Percentiles rank a stretch among this genome's conserved stretches.
Conservation (phyloP, 805 yeast species). For the Torulaspora gathmanii region DNA sequence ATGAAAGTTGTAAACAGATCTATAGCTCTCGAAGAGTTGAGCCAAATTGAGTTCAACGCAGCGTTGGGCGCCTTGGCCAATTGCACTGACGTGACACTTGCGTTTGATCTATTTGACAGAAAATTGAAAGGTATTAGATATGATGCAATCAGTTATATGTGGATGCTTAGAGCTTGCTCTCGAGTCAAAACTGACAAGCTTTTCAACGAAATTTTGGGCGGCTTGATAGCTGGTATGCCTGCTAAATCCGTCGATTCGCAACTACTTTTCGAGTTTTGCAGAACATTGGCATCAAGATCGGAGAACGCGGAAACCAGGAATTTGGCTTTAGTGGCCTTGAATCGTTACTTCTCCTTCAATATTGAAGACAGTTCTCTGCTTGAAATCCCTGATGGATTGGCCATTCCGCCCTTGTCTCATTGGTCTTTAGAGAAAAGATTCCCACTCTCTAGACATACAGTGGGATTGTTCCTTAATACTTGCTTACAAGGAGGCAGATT, state of each 20-base stretch:
- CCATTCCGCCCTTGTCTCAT: slow-evolving; percentile 16
- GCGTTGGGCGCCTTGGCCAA: slow-evolving; percentile 43
- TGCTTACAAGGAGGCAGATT: slow-evolving; percentile 17
- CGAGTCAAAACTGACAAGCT: slow-evolving; percentile 17
- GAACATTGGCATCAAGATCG: slow-evolving; percentile 17
- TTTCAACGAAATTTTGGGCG: slow-evolving; percentile 20
- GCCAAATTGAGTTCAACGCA: slow-evolving; percentile 44
- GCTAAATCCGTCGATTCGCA: slow-evolving; percentile 20
- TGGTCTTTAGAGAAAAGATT: slow-evolving; percentile 18
- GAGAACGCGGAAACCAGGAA: slow-evolving; percentile 4
- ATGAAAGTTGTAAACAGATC: slow-evolving; percentile 33
- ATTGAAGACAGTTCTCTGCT: slow-evolving; percentile 1
- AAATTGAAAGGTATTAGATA: slow-evolving; percentile 15
- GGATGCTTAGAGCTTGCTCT: slow-evolving; percentile 23
- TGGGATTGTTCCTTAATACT: slow-evolving; percentile 23
- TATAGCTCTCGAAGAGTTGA: slow-evolving; percentile 32
- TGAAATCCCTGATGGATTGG: slow-evolving; percentile 1
- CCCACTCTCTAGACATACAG: slow-evolving; percentile 14
- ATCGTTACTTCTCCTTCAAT: slow-evolving; percentile 18
- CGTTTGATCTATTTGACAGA: slow-evolving; percentile 39
- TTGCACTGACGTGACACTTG: slow-evolving; percentile 37
- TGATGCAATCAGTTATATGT: slow-evolving; percentile 26
- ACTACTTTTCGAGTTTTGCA: slow-evolving; percentile 26
- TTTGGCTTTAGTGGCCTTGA: slow-evolving; percentile 12
- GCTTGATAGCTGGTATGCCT: slow-evolving; percentile 20